Evolutionary conservation across 805 yeast species (phyloP), one percentile per base, ranked within the genome.

Genomic region (Cyberlindnera japonica): DNA sequence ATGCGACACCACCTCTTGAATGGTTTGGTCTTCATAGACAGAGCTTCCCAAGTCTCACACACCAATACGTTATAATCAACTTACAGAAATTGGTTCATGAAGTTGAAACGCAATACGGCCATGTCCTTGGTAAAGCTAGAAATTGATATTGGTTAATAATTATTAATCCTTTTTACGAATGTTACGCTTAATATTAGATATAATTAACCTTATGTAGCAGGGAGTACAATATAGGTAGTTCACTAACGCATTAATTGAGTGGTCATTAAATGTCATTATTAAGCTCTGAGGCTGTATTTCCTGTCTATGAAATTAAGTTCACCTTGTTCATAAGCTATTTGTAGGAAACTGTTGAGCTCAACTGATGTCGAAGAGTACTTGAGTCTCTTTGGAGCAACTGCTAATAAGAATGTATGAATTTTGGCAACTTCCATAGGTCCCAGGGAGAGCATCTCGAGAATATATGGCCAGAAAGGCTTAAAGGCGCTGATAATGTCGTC

Each of bases 1-100:
- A 83, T 63, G 98, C 97, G 1, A 93, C 99, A 0, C 99, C 99
- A 1, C 99, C 99, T 2, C 65, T 93, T 43, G 99, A 93, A 59
- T 93, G 99, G 99, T 85, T 93, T 66, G 99, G 99, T 2, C 70
- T 93, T 22, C 93, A 93, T 59, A 72, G 98, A 49, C 76, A 83
- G 53, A 77, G 81, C 49, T 79, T 93, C 50, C 99, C 99, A 0
- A 80, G 84, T 29, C 72, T 85, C 43, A 83, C 96, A 0, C 97
- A 93, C 57, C 91, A 88, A 59, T 67, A 77, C 45, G 78, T 81
- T 0, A 83, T 90, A 36, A 74, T 83, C 12, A 76, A 81, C 2
- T 65, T 93, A 37, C 96, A 88, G 53, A 75, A 78, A 43, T 51
- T 88, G 41, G 86, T 86, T 11, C 78, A 75, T 34, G 81, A 86